These are phyloP conservation scores for Lophiostoma macrostomum DNA, from an alignment of 495 filamentous ascomycete genomes.

Conservation along the genomic window DNA sequence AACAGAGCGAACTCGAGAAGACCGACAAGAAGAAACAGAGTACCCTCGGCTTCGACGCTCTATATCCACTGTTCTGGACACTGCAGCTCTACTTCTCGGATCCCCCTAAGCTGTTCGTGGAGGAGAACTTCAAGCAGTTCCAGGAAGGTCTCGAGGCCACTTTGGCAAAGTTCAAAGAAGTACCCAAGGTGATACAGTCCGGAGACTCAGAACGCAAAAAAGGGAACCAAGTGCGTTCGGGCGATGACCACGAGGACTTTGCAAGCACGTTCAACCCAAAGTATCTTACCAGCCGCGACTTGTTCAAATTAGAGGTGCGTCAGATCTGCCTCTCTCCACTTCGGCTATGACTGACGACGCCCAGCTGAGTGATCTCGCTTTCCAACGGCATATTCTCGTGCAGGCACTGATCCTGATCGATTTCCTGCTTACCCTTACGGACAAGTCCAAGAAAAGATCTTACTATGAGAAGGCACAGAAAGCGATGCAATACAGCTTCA, in stretches of 20 bases:
- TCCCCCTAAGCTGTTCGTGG: conserved; percentile 73
- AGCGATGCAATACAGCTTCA: conserved; percentile 78
- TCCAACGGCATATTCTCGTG: conserved; percentile 87
- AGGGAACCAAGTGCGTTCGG: conserved; percentile 70
- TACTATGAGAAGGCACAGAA: conserved; percentile 62
- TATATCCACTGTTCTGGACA: conserved; percentile 94
- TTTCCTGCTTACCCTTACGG: conserved; percentile 83
- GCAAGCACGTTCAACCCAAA: conserved; percentile 89
- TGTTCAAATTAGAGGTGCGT: conserved; percentile 89
- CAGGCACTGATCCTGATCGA: conserved; percentile 92
- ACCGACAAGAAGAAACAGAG: conserved; percentile 23
- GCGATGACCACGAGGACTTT: conserved; percentile 56
- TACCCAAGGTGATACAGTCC: conserved; percentile 64
- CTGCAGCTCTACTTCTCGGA: conserved; percentile 90
- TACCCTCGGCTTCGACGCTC: conserved; percentile 58
- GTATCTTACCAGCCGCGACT: conserved; percentile 88
- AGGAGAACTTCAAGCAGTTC: conserved; percentile 68
- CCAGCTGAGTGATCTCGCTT: conserved; percentile 87
- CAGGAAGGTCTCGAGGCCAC: conserved; percentile 74
- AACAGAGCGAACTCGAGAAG: neutral
- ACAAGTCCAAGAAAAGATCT: conserved; percentile 75
- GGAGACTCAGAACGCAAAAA: conserved; percentile 57
- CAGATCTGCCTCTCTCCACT: neutral
- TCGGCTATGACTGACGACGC: conserved; percentile 19
- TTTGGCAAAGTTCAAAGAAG: conserved; percentile 70